phyloP scores from a whole-genome alignment of 345 rosid genomes.

The Draba incana region DNA sequence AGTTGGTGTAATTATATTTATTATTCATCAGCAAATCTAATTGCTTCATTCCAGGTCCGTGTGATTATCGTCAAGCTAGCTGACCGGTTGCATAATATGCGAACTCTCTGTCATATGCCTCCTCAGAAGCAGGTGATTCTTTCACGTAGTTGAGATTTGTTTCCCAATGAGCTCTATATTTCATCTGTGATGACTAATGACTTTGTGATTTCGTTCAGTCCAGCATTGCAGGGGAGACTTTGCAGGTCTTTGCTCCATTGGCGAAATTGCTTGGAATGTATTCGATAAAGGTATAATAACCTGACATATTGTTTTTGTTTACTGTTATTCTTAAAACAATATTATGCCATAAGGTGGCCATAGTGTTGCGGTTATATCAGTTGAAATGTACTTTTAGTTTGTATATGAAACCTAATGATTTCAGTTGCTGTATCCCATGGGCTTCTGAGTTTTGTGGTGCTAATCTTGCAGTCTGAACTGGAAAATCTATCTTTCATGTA shows the following conservation, averaged over 20 bases:
- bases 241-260: conserved; percentile 96
- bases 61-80: conserved; percentile 98
- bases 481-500: conserved; percentile 96
- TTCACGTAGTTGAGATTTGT: conserved; percentile 21
- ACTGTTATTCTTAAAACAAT: conserved; percentile 1
- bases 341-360: conserved; percentile 9
- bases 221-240: conserved; percentile 95
- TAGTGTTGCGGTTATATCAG: conserved; percentile 1
- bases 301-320: background rate
- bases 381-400: conserved; percentile 3
- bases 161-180: conserved; percentile 24
- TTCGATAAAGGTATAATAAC: conserved; percentile 77
- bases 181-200: conserved; percentile 35
- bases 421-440: conserved; percentile 13
- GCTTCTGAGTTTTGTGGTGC: conserved; percentile 34
- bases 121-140: conserved; percentile 85
- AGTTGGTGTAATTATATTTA: conserved; percentile 24
- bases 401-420: conserved; percentile 9
- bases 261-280: conserved; percentile 98
- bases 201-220: conserved; percentile 57
- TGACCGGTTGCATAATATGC: conserved; percentile 98
- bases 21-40: conserved; percentile 29
- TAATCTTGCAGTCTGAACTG: conserved; percentile 83
- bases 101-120: conserved; percentile 95
- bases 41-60: conserved; percentile 70